Evolutionary conservation across 768 basidiomycete species (phyloP), one percentile per base, ranked within the genome.

Genomic region (Boletus sensibilis): DNA sequence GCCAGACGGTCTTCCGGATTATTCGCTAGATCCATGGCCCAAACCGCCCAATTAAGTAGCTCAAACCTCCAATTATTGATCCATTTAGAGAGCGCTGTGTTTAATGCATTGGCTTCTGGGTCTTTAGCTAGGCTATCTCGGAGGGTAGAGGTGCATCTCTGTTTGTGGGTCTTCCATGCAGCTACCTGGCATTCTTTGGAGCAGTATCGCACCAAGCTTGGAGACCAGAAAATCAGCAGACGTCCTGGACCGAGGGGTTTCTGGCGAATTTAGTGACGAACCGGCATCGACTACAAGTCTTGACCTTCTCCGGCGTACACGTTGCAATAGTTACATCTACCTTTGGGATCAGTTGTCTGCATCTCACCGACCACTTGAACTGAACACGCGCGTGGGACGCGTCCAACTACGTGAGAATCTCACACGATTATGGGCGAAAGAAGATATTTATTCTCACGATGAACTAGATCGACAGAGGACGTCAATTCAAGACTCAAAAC

Each of bases 201-300:
- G 50, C 71, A 72, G 43, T 72, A 72, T 14, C 64, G 66, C 21
- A 71, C 71, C 41, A 70, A 46, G 33, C 66, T 67, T 58, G 37
- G 27, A 8, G 33, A 10, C 27, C 14, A 43, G 34, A 6, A 14
- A 40, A 25, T 52, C 3, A 50, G 46, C 31, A 21, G 12, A 38
- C 29, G 55, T 21, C n/a, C n/a, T n/a, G 8, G 27, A 7, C 27
- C 27, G 27, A 29, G 3, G 33, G 4, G 44, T 37, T 41, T 31
- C 16, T 9, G 35, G 52, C 1, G 25, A 27, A n/a, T 25, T 14
- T 6, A 31, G n/a, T 12, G 48, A 58, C 66, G 23, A 29, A 64
- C 66, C 67, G 61, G 31, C 66, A 67, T 44, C 57, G 65, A 50
- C 65, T 20, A 43, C 66, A 67, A 4, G 57, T 48, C 40, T 67